A percentile compares a stretch with the other conserved stretches of the same genome.
Conservation (phyloP, 2,329 filamentous ascomycete genomes). For the Iodosphaeria phyllophila region DNA sequence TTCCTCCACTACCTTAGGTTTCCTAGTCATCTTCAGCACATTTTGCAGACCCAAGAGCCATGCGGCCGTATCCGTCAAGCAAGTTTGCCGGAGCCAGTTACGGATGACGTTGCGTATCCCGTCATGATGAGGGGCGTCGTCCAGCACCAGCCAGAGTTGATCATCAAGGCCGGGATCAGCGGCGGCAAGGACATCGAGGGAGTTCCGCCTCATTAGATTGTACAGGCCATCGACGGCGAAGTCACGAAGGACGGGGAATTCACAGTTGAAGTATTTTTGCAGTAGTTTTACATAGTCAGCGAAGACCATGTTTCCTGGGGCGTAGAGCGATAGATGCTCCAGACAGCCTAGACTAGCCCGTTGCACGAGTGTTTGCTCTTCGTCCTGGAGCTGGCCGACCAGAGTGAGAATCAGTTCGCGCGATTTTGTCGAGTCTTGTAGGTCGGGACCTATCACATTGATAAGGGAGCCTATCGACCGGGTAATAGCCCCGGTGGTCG, state of each 20-base stretch:
- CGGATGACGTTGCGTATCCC: conserved; percentile 73
- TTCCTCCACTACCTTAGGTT: conserved; percentile 41
- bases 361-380: conserved; percentile 51
- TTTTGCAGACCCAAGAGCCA: conserved; percentile 84
- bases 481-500: conserved; percentile 66
- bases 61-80: conserved; percentile 55
- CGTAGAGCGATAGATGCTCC: conserved; percentile 84
- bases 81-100: conserved; percentile 88
- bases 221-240: conserved; percentile 77
- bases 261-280: conserved; percentile 58
- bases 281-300: conserved; percentile 64
- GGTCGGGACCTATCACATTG: conserved; percentile 86
- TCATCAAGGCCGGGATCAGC: conserved; percentile 71
- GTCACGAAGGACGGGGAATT: conserved; percentile 50
- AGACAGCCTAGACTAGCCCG: conserved; percentile 65
- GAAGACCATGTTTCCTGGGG: conserved; percentile 73
- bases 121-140: conserved; percentile 55
- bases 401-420: conserved; percentile 79
- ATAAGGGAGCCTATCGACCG: conserved; percentile 88
- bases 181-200: conserved; percentile 60
- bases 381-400: conserved; percentile 63
- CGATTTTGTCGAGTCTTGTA: conserved; percentile 85
- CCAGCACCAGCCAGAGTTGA: conserved; percentile 77
- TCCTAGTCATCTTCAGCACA: conserved; percentile 73
- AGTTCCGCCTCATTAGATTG: conserved; percentile 86